Conservation (phyloP, 345 rosid genomes). For the Citrus glauca region DNA sequence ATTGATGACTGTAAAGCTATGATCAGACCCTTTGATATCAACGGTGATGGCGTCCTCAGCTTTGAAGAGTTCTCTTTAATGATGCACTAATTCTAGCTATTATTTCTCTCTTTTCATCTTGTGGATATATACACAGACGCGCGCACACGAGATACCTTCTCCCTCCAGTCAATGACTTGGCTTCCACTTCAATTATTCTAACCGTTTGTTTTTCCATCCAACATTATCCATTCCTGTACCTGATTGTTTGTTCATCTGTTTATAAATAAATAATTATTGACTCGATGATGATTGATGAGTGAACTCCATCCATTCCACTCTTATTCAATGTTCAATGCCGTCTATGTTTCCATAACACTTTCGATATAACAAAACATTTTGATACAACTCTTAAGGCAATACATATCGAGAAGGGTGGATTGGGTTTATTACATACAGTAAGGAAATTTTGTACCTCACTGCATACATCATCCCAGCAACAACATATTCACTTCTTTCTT, state of each 20-base stretch:
- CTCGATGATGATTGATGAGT: not conserved
- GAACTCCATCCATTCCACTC: not conserved
- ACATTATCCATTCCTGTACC: no score
- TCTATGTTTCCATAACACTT: not conserved
- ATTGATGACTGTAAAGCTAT: constrained; percentile 52
- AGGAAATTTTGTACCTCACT: not conserved
- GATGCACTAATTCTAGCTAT: constrained; percentile 36
- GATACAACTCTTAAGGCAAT: not conserved
- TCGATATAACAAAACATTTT: not conserved
- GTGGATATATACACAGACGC: no score
- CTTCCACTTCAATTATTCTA: no score
- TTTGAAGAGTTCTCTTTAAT: constrained; percentile 65
- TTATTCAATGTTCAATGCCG: not conserved
- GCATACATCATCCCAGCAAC: not conserved
- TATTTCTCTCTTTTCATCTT: not conserved
- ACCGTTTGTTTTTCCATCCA: no score
- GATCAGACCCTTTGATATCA: constrained; percentile 59
- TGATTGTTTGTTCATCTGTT: not conserved
- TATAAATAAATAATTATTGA: no score
- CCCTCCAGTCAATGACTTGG: no score
- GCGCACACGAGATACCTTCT: no score
- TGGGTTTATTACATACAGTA: no score
- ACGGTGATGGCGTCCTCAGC: constrained; percentile 65
- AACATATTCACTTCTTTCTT: not conserved
- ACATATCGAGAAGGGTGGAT: not conserved